A percentile compares a stretch with the other conserved stretches of the same genome.
phyloP scores from a whole-genome alignment of 208 protist species.

The Crithidia acanthocephali region DNA sequence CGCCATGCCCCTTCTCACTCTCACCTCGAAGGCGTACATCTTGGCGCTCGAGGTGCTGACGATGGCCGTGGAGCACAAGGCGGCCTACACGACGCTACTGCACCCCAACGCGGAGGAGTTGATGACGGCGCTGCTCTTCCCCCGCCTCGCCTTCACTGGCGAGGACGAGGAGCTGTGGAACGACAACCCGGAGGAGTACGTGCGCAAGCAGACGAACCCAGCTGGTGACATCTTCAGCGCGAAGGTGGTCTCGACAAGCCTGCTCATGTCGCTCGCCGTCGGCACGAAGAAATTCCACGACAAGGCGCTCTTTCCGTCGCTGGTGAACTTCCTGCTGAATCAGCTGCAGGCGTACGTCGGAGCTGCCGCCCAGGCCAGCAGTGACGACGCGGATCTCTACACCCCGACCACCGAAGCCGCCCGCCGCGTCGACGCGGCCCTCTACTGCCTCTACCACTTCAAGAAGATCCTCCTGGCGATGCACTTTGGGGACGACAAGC shows the following conservation, averaged over 20 bases:
- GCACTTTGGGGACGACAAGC: constrained; percentile 65
- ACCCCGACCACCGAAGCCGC: constrained; percentile 46
- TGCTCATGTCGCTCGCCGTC: constrained; percentile 70
- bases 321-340: constrained; percentile 85
- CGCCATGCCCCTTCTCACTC: constrained; percentile 35
- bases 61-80: constrained; percentile 45
- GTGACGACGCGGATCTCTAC: constrained; percentile 34
- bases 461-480: constrained; percentile 55
- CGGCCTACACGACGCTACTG: constrained; percentile 53
- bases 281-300: constrained; percentile 75
- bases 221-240: constrained; percentile 83
- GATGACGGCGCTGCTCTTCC: constrained; percentile 87
- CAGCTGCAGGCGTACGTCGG: constrained; percentile 58
- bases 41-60: constrained; percentile 75
- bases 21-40: constrained; percentile 91
- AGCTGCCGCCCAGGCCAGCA: constrained; percentile 32
- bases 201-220: constrained; percentile 85
- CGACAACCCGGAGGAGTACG: constrained; percentile 92
- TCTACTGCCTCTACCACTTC: constrained; percentile 83
- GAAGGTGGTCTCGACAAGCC: constrained; percentile 68
- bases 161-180: constrained; percentile 89
- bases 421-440: constrained; percentile 71
- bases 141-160: constrained; percentile 81
- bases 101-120: constrained; percentile 70
- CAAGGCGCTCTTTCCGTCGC: constrained; percentile 40